phyloP scores from a whole-genome alignment of 768 basidiomycete species.

The Exsudoporus frostii region DNA sequence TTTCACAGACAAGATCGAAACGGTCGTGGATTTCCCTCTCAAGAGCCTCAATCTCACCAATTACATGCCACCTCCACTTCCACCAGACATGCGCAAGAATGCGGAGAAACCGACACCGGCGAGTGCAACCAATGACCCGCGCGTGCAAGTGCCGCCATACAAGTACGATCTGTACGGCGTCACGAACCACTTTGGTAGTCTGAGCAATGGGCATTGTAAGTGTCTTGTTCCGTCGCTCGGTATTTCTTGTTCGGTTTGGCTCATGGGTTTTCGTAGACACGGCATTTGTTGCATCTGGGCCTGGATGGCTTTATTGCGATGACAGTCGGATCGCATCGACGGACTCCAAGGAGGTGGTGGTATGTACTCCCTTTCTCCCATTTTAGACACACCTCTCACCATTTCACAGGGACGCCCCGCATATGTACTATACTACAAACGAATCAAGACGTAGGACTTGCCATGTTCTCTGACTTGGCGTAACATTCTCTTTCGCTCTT shows the following conservation, averaged over 20 bases:
- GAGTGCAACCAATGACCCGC: slow-evolving; percentile 58
- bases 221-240: slow-evolving; percentile 9
- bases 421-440: slow-evolving; percentile 81
- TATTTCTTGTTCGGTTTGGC: not conserved
- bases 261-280: slow-evolving; percentile 62
- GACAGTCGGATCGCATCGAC: slow-evolving; percentile 81
- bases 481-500: not conserved
- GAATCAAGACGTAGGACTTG: slow-evolving; percentile 35
- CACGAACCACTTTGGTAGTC: slow-evolving; percentile 92
- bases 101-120: slow-evolving; percentile 36
- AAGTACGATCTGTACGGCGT: slow-evolving; percentile 93
- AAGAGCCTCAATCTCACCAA: slow-evolving; percentile 62
- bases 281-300: slow-evolving; percentile 81
- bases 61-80: slow-evolving; percentile 81
- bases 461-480: not conserved
- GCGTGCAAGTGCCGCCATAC: slow-evolving; percentile 83
- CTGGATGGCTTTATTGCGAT: slow-evolving; percentile 91
- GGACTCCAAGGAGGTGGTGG: slow-evolving; percentile 79
- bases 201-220: slow-evolving; percentile 96
- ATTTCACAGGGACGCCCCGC: slow-evolving; percentile 55
- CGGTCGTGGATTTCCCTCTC: slow-evolving; percentile 86
- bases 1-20: slow-evolving; percentile 96
- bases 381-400: slow-evolving; percentile 19
- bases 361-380: slow-evolving; percentile 39
- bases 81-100: slow-evolving; percentile 58